Evolutionary conservation across 2,329 filamentous ascomycete genomes (phyloP).

Genomic region (Albophoma yamanashiensis): DNA sequence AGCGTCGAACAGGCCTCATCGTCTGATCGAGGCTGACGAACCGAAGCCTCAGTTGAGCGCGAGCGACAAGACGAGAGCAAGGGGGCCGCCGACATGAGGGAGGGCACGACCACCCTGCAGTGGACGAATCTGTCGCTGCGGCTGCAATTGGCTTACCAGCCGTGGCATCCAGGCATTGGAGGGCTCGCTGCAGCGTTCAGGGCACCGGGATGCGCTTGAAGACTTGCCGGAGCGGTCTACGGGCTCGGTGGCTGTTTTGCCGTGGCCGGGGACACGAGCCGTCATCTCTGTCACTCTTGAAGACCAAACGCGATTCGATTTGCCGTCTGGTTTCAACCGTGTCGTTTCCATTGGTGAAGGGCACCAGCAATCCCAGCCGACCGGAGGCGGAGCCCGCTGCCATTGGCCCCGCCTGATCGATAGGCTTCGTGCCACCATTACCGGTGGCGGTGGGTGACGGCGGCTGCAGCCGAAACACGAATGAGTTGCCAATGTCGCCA

Average conservation of each 20-base stretch:
- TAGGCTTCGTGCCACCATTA: not conserved
- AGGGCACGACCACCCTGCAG: not conserved
- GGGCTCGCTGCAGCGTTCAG: not conserved
- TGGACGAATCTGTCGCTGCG: not conserved
- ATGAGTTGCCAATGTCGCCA: not conserved
- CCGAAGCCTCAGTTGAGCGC: not conserved
- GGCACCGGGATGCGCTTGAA: not conserved
- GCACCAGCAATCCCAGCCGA: not conserved
- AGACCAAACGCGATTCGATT: not conserved
- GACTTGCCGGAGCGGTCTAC: not conserved
- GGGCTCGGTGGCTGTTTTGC: not conserved
- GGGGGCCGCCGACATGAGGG: not conserved
- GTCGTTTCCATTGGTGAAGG: not conserved
- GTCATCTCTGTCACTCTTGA: not conserved
- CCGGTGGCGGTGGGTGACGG: not conserved
- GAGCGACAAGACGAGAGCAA: not conserved
- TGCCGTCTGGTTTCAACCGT: not conserved
- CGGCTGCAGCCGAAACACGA: not conserved
- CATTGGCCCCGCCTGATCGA: not conserved
- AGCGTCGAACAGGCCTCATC: not conserved
- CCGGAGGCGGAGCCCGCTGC: not conserved
- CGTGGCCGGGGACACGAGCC: not conserved
- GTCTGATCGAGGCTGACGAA: not conserved
- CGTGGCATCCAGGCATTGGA: not conserved
- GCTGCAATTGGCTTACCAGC: not conserved